A percentile compares a stretch with the other conserved stretches of the same genome.
These are phyloP conservation scores for Kodamaea nitidulidarum DNA, from an alignment of 805 yeast species.

Conservation along the genomic window DNA sequence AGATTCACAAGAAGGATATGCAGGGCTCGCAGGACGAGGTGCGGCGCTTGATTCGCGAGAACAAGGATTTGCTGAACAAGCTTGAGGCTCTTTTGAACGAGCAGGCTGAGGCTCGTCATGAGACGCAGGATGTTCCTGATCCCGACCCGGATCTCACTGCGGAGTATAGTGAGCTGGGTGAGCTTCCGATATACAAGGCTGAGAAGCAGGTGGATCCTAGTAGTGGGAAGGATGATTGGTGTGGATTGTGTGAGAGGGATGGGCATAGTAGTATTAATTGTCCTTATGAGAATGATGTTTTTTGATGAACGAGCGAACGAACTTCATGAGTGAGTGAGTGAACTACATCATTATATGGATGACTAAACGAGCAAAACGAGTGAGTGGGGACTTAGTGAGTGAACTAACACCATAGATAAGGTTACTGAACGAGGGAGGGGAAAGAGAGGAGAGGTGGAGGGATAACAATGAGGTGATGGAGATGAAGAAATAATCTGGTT, in stretches of 20 bases:
- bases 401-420: too few species aligned
- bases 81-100: conserved; percentile 10
- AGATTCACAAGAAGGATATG: conserved; percentile 34
- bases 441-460: too few species aligned
- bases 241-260: conserved; percentile 86
- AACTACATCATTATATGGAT: background rate
- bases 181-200: conserved; percentile 49
- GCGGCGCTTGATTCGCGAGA: conserved; percentile 18
- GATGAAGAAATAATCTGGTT: too few species aligned
- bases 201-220: conserved; percentile 54
- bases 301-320: conserved; percentile 21
- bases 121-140: conserved; percentile 3
- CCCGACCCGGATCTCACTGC: background rate
- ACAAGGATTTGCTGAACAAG: conserved; percentile 19
- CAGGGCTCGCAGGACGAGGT: conserved; percentile 23
- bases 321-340: too few species aligned
- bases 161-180: background rate
- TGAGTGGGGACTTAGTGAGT: too few species aligned
- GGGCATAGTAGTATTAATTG: conserved; percentile 90
- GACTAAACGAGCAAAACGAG: background rate
- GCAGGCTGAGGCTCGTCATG: conserved; percentile 2
- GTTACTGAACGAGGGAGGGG: too few species aligned
- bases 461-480: too few species aligned
- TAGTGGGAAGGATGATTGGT: conserved; percentile 76
- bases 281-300: conserved; percentile 70